Conservation (phyloP, 1,139 yeast species). For the Taphrina flavorubra region DNA sequence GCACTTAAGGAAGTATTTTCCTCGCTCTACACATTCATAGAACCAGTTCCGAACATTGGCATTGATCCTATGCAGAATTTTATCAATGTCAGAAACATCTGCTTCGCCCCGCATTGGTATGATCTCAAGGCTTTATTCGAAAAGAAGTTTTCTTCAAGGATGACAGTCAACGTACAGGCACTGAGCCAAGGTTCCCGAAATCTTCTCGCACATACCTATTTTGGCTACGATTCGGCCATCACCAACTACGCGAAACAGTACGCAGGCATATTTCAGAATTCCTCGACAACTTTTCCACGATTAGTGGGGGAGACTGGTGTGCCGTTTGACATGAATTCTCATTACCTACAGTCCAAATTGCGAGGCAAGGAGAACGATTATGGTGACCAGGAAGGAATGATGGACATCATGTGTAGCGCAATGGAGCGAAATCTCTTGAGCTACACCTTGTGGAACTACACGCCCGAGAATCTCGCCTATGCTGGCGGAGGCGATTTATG, state of each 20-base stretch:
- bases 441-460: constrained; percentile 86
- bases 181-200: constrained; percentile 40
- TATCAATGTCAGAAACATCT: background rate
- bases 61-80: background rate
- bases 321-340: constrained; percentile 92
- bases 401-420: constrained; percentile 81
- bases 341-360: constrained; percentile 61
- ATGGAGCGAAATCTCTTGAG: constrained; percentile 73
- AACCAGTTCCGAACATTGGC: constrained; percentile 34
- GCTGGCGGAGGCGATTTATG: constrained; percentile 79
- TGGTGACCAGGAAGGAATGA: constrained; percentile 73
- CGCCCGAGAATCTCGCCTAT: constrained; percentile 67
- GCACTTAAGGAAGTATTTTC: constrained; percentile 7
- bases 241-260: constrained; percentile 32
- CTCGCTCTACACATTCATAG: constrained; percentile 16
- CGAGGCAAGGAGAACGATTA: constrained; percentile 59
- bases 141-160: constrained; percentile 21
- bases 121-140: constrained; percentile 38
- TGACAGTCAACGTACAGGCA: constrained; percentile 37
- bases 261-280: constrained; percentile 22
- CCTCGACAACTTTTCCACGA: constrained; percentile 52
- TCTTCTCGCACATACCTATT: constrained; percentile 34
- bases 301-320: constrained; percentile 91
- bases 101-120: constrained; percentile 64
- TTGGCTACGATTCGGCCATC: constrained; percentile 20